phyloP scores from a whole-genome alignment of 768 basidiomycete species.

The Terana coerulea region DNA sequence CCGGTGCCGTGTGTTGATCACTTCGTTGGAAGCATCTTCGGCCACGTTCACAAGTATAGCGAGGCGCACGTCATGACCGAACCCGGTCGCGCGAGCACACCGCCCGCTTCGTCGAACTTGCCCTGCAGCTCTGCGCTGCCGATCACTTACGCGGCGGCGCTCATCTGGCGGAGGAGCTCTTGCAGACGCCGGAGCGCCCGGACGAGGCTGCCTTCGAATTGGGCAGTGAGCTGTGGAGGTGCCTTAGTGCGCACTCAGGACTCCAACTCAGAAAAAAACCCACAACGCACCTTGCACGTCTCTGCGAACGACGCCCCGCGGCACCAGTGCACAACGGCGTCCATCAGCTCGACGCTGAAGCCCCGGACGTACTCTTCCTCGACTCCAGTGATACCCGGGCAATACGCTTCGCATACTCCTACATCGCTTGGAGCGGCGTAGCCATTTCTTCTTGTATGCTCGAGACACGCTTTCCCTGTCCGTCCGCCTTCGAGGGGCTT shows the following conservation, averaged over 20 bases:
- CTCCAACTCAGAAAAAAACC: neutral
- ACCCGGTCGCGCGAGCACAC: conserved; percentile 91
- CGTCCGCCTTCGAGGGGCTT: conserved; percentile 45
- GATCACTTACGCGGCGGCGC: conserved; percentile 93
- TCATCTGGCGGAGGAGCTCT: conserved; percentile 95
- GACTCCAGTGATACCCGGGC: conserved; percentile 97
- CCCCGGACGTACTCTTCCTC: conserved; percentile 95
- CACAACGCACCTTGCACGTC: conserved; percentile 77
- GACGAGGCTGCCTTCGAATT: conserved; percentile 96
- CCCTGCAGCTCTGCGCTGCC: conserved; percentile 92
- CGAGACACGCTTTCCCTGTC: conserved; percentile 77
- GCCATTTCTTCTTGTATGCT: conserved; percentile 93
- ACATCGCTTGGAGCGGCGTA: conserved; percentile 91
- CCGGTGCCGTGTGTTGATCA: too few relatives aligned
- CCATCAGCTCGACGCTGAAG: conserved; percentile 99
- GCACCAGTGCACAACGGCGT: conserved; percentile 96
- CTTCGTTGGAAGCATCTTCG: too few relatives aligned
- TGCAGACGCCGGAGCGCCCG: conserved; percentile 93
- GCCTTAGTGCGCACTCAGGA: neutral
- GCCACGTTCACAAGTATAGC: conserved; percentile 79
- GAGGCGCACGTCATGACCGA: conserved; percentile 92
- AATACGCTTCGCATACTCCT: conserved; percentile 91
- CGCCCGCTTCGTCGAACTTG: conserved; percentile 88
- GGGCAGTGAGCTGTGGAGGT: conserved; percentile 76
- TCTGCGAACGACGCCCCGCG: conserved; percentile 94